Evolutionary conservation across 192 early-diverging fungal genomes (phyloP), one percentile per base, ranked within the genome.

Genomic region (Chytriomyces hyalinus): DNA sequence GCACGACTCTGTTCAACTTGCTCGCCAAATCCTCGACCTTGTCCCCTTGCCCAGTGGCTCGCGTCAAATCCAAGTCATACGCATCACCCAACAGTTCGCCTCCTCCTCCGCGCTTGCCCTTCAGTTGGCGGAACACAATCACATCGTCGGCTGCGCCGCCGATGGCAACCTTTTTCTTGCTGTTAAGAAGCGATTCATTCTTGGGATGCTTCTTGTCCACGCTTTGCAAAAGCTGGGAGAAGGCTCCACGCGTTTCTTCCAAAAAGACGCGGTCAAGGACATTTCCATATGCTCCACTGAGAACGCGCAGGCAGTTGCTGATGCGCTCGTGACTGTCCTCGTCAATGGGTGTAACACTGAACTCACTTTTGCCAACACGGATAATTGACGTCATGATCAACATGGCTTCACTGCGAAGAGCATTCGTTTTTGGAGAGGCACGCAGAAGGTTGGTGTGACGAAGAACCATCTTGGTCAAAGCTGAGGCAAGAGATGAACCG

Each of bases 261-360:
- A 94, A 80, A 74, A 93, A 93, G 22, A 86, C 89, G n/a, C 81
- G 78, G 46, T 84, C 65, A 3, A 81, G 79, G 70, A 91, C 89
- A 13, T 85, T 68, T 10, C 84, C 78, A 51, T 87, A 59, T 6
- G 77, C 69, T n/a, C 78, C 73, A 57, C 83, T 75, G 9, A 86
- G 68, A 17, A 82, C 73, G 43, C 85, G 80, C 44, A 99, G 81
- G 84, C 95, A 97, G 53, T 92, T 88, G 73, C 93, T 88, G 78
- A 99, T 94, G 73, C 97, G 92, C 78, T 96, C 93, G 70, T 94
- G 90, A 11, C 96, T 96, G 84, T 99, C 97, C 81, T 99, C 97
- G 82, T 99, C 97, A 73, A 99, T 98, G 2, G 91, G 91, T n/a
- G 88, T 87, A 50, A 91, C 81, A 28, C 88, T 91, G 82, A 97